Evolutionary conservation across 1,284 basidiomycete genomes (phyloP).

Genomic region (Fomitopsis betulina): DNA sequence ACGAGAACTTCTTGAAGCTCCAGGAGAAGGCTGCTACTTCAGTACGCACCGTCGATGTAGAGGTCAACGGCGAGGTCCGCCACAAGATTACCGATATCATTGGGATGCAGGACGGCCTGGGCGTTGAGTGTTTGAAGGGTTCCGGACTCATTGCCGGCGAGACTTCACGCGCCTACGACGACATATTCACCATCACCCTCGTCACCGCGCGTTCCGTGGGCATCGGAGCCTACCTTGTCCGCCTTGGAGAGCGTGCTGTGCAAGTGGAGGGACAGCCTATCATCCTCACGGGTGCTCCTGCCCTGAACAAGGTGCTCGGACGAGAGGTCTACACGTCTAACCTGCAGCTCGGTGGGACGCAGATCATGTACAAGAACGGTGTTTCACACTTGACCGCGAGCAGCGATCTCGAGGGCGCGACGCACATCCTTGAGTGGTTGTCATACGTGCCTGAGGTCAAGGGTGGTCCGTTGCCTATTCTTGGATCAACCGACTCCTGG

Average conservation of each 20-base stretch:
- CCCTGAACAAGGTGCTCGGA: conserved; percentile 98
- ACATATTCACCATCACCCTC: conserved; percentile 99
- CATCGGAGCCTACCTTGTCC: conserved; percentile 98
- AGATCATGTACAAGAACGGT: conserved; percentile 99
- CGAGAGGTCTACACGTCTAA: conserved; percentile 99
- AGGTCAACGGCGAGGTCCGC: conserved; percentile 82
- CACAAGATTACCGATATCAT: conserved; percentile 97
- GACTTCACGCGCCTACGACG: conserved; percentile 96
- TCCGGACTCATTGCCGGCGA: conserved; percentile 99
- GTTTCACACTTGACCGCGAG: conserved; percentile 94
- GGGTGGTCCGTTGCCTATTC: conserved; percentile 75
- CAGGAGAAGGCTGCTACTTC: conserved; percentile 77
- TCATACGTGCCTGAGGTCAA: conserved; percentile 88
- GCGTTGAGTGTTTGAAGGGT: conserved; percentile 94
- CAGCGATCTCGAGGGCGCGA: conserved; percentile 93
- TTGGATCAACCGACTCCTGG: conserved; percentile 75
- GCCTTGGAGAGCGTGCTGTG: conserved; percentile 95
- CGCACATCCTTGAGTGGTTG: conserved; percentile 92
- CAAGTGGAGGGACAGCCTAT: conserved; percentile 99
- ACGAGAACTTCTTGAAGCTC: conserved; percentile 79
- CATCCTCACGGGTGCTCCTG: conserved; percentile 96
- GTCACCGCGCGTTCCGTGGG: conserved; percentile 98
- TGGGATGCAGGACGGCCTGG: conserved; percentile 94
- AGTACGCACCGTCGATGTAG: conserved; percentile 81
- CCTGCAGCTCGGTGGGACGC: conserved; percentile 96